These are phyloP conservation scores for Leccinum subspadiceum DNA, from an alignment of 1,284 basidiomycete species.

Conservation along the genomic window DNA sequence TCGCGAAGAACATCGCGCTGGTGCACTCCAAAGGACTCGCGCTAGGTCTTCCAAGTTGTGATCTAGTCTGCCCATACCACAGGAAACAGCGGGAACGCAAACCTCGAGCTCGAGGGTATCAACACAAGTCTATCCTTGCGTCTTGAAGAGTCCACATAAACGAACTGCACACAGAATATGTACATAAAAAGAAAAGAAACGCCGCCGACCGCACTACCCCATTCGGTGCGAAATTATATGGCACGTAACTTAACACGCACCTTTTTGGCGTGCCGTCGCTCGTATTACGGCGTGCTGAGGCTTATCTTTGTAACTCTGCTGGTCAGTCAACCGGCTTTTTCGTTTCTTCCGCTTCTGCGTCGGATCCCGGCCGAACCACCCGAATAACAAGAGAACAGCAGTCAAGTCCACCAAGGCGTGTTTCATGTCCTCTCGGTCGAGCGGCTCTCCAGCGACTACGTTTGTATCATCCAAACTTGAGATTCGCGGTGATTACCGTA, in stretches of 20 bases:
- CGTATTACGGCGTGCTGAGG: not conserved
- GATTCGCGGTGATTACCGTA: not conserved
- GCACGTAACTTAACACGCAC: not conserved
- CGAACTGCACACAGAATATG: not conserved
- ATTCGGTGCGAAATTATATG: not conserved
- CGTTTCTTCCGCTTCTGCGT: not conserved
- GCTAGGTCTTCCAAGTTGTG: not conserved
- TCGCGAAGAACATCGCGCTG: not conserved
- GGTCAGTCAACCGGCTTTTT: not conserved
- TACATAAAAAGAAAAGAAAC: not conserved
- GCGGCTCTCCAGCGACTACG: too few relatives aligned
- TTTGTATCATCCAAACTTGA: too few relatives aligned
- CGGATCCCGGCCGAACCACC: not conserved
- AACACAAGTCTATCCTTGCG: not conserved
- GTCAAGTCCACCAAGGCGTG: not conserved
- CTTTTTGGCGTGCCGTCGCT: not conserved
- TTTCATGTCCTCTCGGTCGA: not conserved
- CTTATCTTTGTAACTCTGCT: not conserved
- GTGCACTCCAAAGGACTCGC: not conserved
- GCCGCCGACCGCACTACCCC: not conserved
- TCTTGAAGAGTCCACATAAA: not conserved
- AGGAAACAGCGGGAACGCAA: not conserved
- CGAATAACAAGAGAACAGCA: not conserved
- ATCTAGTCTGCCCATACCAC: constrained; percentile 5
- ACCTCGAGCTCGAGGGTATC: not conserved